Percentiles rank a stretch among this genome's conserved stretches.
phyloP scores from a whole-genome alignment of 2,329 filamentous ascomycete species.

The Alternaria ventricosa region DNA sequence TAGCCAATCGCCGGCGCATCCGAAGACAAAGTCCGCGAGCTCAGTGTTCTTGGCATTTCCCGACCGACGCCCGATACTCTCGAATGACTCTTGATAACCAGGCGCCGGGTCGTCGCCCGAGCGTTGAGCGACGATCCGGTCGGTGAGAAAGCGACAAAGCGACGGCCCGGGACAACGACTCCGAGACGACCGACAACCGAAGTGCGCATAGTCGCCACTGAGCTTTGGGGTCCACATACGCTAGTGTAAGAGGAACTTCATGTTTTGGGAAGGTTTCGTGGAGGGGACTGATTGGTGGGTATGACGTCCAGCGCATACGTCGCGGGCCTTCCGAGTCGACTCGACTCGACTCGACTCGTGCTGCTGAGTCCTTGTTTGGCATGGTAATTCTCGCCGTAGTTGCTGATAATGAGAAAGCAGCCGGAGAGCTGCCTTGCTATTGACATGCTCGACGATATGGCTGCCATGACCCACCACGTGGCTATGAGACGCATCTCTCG shows the following conservation, averaged over 20 bases:
- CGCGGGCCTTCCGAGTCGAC: neutral
- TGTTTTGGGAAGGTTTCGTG: neutral
- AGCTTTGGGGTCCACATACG: neutral
- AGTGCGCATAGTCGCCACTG: neutral
- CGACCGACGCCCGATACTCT: neutral
- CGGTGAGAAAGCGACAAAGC: slow-evolving; percentile 6
- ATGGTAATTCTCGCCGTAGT: neutral
- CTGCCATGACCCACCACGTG: no score
- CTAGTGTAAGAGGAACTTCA: neutral
- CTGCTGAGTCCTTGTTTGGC: no score
- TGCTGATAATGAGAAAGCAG: neutral
- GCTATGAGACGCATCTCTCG: no score
- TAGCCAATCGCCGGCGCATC: slow-evolving; percentile 20
- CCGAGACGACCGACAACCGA: neutral
- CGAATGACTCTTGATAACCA: slow-evolving; percentile 7
- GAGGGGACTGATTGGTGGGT: neutral
- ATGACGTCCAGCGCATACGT: neutral
- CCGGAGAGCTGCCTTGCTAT: neutral
- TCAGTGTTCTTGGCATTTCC: slow-evolving; percentile 8
- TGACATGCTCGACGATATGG: no score
- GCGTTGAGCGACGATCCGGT: slow-evolving; percentile 19
- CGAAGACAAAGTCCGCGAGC: slow-evolving; percentile 4
- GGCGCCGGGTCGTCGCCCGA: slow-evolving; percentile 11
- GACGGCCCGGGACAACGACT: neutral
- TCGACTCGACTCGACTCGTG: neutral